Percentiles rank a stretch among this genome's conserved stretches.
Evolutionary conservation across 768 basidiomycete genomes (phyloP).

Genomic region (Rhizopogon vinicolor): DNA sequence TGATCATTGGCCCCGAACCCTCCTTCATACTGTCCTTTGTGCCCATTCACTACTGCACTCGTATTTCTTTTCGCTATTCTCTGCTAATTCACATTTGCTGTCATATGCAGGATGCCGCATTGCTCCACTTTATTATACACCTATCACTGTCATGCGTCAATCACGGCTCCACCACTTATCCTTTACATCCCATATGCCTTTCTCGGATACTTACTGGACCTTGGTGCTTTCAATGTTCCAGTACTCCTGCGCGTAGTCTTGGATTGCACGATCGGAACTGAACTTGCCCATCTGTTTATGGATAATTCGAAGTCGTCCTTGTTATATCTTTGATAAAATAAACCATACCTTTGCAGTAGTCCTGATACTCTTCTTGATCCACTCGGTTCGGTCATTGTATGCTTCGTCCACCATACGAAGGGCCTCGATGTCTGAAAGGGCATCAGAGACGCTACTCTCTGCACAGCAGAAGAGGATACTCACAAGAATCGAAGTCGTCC

Average conservation of each 20-base stretch:
- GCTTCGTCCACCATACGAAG: slow-evolving; percentile 85
- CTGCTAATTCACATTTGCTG: slow-evolving; percentile 9
- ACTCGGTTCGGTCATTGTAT: slow-evolving; percentile 77
- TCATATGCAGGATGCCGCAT: slow-evolving; percentile 8
- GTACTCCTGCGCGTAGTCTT: slow-evolving; percentile 86
- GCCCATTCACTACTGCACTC: slow-evolving; percentile 5
- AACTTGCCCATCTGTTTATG: slow-evolving; percentile 85
- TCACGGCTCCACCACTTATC: background rate
- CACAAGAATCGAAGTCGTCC: slow-evolving; percentile 94
- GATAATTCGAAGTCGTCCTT: background rate
- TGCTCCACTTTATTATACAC: slow-evolving; percentile 5
- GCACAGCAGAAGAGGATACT: slow-evolving; percentile 17
- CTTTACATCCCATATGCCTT: background rate
- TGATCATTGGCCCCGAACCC: background rate
- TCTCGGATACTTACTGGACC: slow-evolving; percentile 15
- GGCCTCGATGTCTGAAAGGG: slow-evolving; percentile 67
- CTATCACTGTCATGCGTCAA: background rate
- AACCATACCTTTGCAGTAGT: slow-evolving; percentile 66
- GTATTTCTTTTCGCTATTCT: slow-evolving; percentile 6
- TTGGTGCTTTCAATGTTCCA: slow-evolving; percentile 66
- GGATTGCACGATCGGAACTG: slow-evolving; percentile 90
- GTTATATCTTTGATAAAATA: background rate
- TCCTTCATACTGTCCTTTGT: background rate
- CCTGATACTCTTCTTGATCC: slow-evolving; percentile 88
- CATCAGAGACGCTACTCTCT: background rate